Evolutionary conservation across 2,329 filamentous ascomycete genomes (phyloP).

Genomic region (Alternaria sp.): DNA sequence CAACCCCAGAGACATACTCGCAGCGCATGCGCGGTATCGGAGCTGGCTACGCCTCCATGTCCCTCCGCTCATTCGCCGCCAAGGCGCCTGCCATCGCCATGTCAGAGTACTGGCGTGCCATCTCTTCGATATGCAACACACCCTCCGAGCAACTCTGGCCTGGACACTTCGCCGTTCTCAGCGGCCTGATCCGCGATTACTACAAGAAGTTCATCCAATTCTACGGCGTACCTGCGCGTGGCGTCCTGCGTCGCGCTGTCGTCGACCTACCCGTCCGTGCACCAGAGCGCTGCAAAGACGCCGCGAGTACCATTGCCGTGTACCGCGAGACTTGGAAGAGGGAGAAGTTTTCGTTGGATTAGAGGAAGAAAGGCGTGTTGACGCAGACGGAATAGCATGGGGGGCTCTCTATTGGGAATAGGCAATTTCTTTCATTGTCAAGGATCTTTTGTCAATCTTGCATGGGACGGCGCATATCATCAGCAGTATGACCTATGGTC

Average conservation of each 20-base stretch:
- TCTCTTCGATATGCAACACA: slow-evolving; percentile 79
- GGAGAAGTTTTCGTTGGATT: slow-evolving; percentile 28
- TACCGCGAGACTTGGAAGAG: slow-evolving; percentile 42
- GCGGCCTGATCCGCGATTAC: slow-evolving; percentile 65
- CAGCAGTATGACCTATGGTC: slow-evolving; percentile 12
- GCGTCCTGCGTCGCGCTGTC: slow-evolving; percentile 71
- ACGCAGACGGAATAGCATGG: not conserved
- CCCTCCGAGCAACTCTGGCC: slow-evolving; percentile 60
- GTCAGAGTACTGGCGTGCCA: slow-evolving; percentile 80
- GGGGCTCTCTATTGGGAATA: not conserved
- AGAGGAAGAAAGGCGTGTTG: not conserved
- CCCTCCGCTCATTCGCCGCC: slow-evolving; percentile 72
- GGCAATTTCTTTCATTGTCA: not conserved
- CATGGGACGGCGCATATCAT: slow-evolving; percentile 2
- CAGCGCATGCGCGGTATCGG: slow-evolving; percentile 85
- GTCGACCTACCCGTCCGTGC: slow-evolving; percentile 70
- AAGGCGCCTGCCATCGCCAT: slow-evolving; percentile 74
- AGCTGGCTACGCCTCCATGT: slow-evolving; percentile 82
- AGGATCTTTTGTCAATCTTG: not conserved
- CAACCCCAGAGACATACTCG: slow-evolving; percentile 70
- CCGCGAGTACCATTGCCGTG: slow-evolving; percentile 39
- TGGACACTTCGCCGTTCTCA: slow-evolving; percentile 58
- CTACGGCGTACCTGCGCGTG: slow-evolving; percentile 79
- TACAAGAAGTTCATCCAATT: slow-evolving; percentile 78
- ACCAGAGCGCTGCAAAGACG: slow-evolving; percentile 29